Evolutionary conservation across 352 stramenopile species (phyloP).

Genomic region (Pythium aristosporum): DNA sequence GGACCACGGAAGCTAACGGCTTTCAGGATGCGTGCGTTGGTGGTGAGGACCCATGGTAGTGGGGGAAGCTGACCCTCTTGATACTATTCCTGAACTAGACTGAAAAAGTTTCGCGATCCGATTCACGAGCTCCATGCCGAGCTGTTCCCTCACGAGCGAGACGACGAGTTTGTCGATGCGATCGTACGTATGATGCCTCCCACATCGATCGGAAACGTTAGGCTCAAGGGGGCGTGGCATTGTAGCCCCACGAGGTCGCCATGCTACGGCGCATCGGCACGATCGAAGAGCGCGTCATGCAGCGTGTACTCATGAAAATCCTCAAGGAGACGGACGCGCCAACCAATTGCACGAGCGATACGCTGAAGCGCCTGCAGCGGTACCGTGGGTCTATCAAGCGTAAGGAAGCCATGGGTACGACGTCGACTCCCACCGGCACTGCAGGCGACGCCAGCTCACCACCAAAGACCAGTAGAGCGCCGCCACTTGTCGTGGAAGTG

Average conservation of each 20-base stretch:
- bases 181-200: constrained; percentile 24
- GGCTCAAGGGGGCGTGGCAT: not conserved
- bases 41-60: too few relatives aligned
- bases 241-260: constrained; percentile 36
- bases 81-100: constrained; percentile 19
- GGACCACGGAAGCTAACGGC: constrained; percentile 42
- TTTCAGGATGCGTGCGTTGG: constrained; percentile 47
- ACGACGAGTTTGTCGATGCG: constrained; percentile 41
- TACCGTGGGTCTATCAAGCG: constrained; percentile 38
- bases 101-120: constrained; percentile 51
- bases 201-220: not conserved
- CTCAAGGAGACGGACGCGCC: constrained; percentile 39
- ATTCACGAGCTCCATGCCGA: constrained; percentile 55
- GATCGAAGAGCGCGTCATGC: constrained; percentile 66
- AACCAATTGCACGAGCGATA: constrained; percentile 35
- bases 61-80: not conserved
- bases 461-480: not conserved
- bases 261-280: constrained; percentile 50
- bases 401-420: not conserved
- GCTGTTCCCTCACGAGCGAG: constrained; percentile 42
- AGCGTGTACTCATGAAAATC: constrained; percentile 61
- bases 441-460: not conserved
- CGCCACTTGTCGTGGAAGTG: constrained; percentile 5
- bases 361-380: constrained; percentile 40
- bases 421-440: not conserved